These are phyloP conservation scores for Stylosanthes scabra DNA, from an alignment of 331 rosid species.

Conservation along the genomic window DNA sequence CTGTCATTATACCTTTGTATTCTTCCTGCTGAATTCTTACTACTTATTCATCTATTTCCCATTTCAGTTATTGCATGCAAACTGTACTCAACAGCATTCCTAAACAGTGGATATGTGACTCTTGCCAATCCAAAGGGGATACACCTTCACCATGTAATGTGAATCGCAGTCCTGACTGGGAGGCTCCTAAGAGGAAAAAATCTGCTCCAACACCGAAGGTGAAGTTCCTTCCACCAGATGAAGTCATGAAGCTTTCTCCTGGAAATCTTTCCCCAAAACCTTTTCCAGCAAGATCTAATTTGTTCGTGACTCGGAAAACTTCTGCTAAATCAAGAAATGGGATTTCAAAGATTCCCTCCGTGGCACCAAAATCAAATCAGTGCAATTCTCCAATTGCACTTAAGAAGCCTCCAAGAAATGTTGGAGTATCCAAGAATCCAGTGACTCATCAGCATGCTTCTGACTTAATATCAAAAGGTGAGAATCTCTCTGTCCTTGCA, in stretches of 20 bases:
- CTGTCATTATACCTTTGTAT: background rate
- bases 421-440: constrained; percentile 24
- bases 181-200: constrained; percentile 41
- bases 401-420: constrained; percentile 38
- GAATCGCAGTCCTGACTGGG: constrained; percentile 27
- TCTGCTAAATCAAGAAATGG: constrained; percentile 18
- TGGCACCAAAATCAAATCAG: constrained; percentile 29
- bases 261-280: background rate
- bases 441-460: constrained; percentile 35
- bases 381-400: constrained; percentile 14
- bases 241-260: constrained; percentile 58
- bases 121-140: constrained; percentile 42
- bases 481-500: constrained; percentile 25
- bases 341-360: constrained; percentile 15
- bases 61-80: constrained; percentile 75
- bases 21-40: background rate
- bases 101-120: constrained; percentile 62
- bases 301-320: background rate
- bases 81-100: background rate
- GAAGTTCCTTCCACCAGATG: constrained; percentile 58
- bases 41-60: constrained; percentile 14
- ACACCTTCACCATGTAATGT: constrained; percentile 21
- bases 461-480: constrained; percentile 50
- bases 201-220: constrained; percentile 52
- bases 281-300: constrained; percentile 10